phyloP scores from a whole-genome alignment of 257 asterid species.

The Solanum microdontum region DNA sequence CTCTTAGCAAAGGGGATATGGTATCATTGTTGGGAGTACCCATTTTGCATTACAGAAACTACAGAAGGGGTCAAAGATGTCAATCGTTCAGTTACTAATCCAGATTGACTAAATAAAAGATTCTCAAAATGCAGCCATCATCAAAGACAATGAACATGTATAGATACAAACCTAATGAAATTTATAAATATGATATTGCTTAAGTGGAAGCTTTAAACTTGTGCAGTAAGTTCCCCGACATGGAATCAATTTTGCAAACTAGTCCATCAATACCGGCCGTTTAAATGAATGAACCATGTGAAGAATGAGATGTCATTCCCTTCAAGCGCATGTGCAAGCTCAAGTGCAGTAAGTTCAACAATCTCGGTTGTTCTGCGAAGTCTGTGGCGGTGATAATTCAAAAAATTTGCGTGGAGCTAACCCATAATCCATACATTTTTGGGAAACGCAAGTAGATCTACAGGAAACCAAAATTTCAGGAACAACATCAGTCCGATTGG shows the following conservation, averaged over 20 bases:
- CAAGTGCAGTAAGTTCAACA: no score
- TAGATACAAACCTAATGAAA: conserved; percentile 45
- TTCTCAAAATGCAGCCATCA: not conserved
- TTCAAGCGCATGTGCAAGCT: no score
- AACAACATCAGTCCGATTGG: no score
- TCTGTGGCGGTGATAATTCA: no score
- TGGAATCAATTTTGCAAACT: conserved; percentile 64
- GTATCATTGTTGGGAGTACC: not conserved
- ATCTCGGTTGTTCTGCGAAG: no score
- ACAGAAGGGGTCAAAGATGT: not conserved
- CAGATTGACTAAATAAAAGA: not conserved
- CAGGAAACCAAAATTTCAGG: no score
- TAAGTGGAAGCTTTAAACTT: conserved; percentile 43
- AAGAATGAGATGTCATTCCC: conserved; percentile 31
- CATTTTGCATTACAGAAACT: no score
- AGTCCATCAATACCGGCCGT: conserved; percentile 77
- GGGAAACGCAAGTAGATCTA: no score
- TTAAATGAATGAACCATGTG: conserved; percentile 45
- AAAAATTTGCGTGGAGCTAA: no score
- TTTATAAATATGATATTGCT: conserved; percentile 56
- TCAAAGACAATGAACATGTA: not conserved
- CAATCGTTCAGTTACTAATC: not conserved
- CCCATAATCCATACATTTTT: no score
- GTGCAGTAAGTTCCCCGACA: conserved; percentile 43
- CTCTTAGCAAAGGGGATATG: not conserved